A percentile compares a stretch with the other conserved stretches of the same genome.
These are phyloP conservation scores for Dryas integrifolia DNA, from an alignment of 331 rosid genomes.

Conservation along the genomic window DNA sequence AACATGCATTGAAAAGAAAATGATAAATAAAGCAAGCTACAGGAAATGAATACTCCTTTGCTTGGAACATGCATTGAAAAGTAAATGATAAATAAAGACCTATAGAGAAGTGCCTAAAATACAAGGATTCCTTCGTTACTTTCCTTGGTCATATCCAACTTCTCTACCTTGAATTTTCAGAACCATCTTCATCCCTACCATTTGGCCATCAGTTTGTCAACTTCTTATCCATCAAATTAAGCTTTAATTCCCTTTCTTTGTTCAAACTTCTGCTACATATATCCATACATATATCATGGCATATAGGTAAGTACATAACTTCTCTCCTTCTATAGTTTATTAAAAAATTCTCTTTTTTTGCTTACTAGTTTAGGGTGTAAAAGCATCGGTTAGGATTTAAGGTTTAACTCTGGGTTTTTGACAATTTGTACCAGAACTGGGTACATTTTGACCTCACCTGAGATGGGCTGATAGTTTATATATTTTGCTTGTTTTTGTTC, in stretches of 20 bases:
- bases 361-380: not conserved
- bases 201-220: too few relatives aligned
- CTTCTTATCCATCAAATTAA: not conserved
- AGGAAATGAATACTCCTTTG: not conserved
- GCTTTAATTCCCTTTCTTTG: not conserved
- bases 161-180: not conserved
- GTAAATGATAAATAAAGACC: not conserved
- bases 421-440: too few relatives aligned
- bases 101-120: not conserved
- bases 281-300: not conserved
- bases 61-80: not conserved
- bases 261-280: constrained; percentile 1
- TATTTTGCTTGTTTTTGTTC: not conserved
- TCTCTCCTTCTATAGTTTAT: not conserved
- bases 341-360: not conserved
- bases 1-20: not conserved
- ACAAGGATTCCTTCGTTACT: too few relatives aligned
- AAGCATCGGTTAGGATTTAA: too few relatives aligned
- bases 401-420: too few relatives aligned
- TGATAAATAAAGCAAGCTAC: not conserved
- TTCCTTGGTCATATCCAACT: too few relatives aligned
- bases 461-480: too few relatives aligned
- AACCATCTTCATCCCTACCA: not conserved
- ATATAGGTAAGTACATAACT: not conserved
- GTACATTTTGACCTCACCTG: too few relatives aligned